Percentiles rank a stretch among this genome's conserved stretches.
Conservation (phyloP, 192 early-diverging fungal species). For the Chytriomyces sp. region DNA sequence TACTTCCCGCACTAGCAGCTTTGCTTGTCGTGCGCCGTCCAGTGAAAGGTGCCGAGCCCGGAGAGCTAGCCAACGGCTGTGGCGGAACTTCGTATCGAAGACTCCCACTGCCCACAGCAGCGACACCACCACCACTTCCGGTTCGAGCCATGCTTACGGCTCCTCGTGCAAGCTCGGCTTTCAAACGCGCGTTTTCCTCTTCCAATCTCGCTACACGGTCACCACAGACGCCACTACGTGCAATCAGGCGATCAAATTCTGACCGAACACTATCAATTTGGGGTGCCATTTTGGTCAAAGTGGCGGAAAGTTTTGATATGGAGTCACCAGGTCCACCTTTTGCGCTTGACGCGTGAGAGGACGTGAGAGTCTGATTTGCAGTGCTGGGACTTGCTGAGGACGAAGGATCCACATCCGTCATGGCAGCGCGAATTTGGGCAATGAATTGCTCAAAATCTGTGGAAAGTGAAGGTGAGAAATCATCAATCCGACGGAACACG, state of each 20-base stretch:
- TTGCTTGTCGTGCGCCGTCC: neutral
- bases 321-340: conserved; percentile 24
- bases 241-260: conserved; percentile 49
- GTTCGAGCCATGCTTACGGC: neutral
- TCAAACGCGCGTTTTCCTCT: conserved; percentile 46
- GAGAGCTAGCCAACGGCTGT: neutral
- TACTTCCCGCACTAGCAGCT: conserved; percentile 13
- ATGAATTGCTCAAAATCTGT: conserved; percentile 47
- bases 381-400: conserved; percentile 24
- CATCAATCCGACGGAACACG: neutral
- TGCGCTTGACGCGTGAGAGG: conserved; percentile 20
- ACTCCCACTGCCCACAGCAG: neutral
- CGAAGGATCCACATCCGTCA: conserved; percentile 37
- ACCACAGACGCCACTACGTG: conserved; percentile 27
- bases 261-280: conserved; percentile 40
- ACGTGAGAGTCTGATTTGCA: conserved; percentile 8
- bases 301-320: conserved; percentile 50
- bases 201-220: conserved; percentile 37
- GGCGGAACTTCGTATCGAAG: too few species aligned
- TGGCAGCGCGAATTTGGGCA: conserved; percentile 38
- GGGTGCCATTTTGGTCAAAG: conserved; percentile 49
- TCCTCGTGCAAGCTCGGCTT: conserved; percentile 20
- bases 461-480: neutral
- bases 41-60: neutral
- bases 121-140: neutral